A percentile compares a stretch with the other conserved stretches of the same genome.
These are phyloP conservation scores for Epithele typhae DNA, from an alignment of 768 basidiomycete species.

Conservation along the genomic window DNA sequence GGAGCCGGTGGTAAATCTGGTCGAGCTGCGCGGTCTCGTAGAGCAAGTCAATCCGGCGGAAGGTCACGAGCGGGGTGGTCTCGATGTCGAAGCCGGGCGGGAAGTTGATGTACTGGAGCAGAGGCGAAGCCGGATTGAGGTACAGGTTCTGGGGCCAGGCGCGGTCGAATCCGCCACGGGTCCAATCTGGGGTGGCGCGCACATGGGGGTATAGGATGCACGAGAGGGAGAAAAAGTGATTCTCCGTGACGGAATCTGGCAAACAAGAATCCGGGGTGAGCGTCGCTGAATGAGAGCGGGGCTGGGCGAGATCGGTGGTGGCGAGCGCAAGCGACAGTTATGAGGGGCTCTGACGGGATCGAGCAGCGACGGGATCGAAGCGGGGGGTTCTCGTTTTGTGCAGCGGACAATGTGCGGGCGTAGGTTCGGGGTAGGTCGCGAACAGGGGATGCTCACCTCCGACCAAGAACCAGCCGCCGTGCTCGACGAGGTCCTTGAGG, in stretches of 20 bases:
- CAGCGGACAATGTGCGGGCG: too few relatives aligned
- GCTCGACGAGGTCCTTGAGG: conserved; percentile 54
- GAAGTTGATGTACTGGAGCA: conserved; percentile 38
- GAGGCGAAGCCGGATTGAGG: conserved; percentile 51
- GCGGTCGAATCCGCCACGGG: conserved; percentile 51
- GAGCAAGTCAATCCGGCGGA: conserved; percentile 62
- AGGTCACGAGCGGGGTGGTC: conserved; percentile 58
- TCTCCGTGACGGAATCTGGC: conserved; percentile 64
- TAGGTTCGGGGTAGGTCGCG: neutral
- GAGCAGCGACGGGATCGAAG: neutral
- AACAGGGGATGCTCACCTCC: conserved; percentile 42
- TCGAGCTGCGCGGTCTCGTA: conserved; percentile 44
- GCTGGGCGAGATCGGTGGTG: neutral
- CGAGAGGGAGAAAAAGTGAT: conserved; percentile 71
- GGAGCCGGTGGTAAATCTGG: conserved; percentile 26
- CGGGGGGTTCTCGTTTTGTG: too few relatives aligned
- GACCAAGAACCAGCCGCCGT: conserved; percentile 67
- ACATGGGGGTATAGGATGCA: conserved; percentile 66
- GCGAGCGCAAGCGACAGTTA: neutral
- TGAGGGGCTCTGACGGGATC: too few relatives aligned
- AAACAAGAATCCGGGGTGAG: neutral
- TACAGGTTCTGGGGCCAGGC: conserved; percentile 63
- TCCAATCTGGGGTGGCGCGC: conserved; percentile 59
- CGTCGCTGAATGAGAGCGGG: neutral
- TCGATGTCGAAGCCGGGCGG: conserved; percentile 52